Conservation (phyloP, 2,329 filamentous ascomycete species). For the Colletotrichum godetiae region DNA sequence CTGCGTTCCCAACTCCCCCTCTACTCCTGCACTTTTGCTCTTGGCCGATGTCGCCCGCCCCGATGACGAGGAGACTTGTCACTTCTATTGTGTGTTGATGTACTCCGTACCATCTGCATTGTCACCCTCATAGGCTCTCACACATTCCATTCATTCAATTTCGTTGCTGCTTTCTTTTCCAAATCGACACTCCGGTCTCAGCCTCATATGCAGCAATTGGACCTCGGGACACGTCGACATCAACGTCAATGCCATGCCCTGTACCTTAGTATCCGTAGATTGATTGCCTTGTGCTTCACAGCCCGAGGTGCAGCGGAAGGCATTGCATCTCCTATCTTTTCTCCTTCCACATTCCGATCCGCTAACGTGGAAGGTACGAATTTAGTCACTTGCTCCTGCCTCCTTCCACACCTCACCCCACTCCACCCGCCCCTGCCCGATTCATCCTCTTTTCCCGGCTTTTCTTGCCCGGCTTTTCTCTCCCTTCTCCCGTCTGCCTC, state of each 20-base stretch:
- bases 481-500: neutral
- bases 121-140: neutral
- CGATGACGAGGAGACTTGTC: neutral
- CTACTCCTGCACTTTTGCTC: neutral
- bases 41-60: constrained; percentile 14
- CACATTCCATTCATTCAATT: neutral
- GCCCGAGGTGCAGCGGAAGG: neutral
- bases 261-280: too few relatives aligned
- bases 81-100: too few relatives aligned
- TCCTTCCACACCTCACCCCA: neutral
- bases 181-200: neutral
- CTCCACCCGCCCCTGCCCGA: neutral
- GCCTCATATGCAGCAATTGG: neutral
- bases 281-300: neutral
- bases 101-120: neutral
- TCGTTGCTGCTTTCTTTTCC: neutral
- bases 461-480: constrained; percentile 10
- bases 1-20: neutral
- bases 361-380: neutral
- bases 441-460: constrained; percentile 24
- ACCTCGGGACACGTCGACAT: neutral
- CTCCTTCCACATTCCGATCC: constrained; percentile 30
- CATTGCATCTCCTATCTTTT: constrained; percentile 24
- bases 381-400: neutral
- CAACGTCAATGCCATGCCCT: neutral